Evolutionary conservation across 2,329 filamentous ascomycete genomes (phyloP), one percentile per base, ranked within the genome.

Genomic region (Stromatinia cepivora): DNA sequence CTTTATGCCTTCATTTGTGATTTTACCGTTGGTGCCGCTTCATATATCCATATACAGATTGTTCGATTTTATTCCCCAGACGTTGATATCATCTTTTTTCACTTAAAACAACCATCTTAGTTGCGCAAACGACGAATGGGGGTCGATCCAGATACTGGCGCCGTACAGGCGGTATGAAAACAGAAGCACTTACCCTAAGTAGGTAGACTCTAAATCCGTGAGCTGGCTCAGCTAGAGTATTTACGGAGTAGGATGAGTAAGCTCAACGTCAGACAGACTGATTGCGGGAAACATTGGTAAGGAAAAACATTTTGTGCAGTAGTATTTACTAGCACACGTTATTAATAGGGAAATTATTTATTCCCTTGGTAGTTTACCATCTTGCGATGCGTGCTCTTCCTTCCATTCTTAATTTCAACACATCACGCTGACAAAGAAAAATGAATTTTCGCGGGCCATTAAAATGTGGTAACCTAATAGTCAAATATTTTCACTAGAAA

Each of bases 1-100:
- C 28, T 22, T 1, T 39, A 46, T 57, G 20, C 13, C 45, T 22
- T 39, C 22, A 20, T 28, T 28, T 36, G 13, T n/a, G 46, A 10
- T 39, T n/a, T 57, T 11, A 8, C 25, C 36, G 66, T 46, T n/a
- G 46, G 31, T 67, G 52, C 28, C 57, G 28, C 66, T 53, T 63
- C 42, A n/a, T 28, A 36, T 28, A 39, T 17, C 34, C 25, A 34
- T 11, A 46, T 46, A 25, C 22, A 25, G 45, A 28, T 11, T 45
- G 10, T 10, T n/a, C 6, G 10, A 34, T 36, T 28, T 17, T 1
- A 48, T 52, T 13, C 11, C 4, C 28, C 4, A 52, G 31, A 28
- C 31, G 52, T 52, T 52, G 31, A 39, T 11, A 8, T 39, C 13
- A 25, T 39, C 2, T 52, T 3, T 22, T 8, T 50, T 10, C 20